Percentiles rank a stretch among this genome's conserved stretches.
These are phyloP conservation scores for Neocatenulostroma microsporum DNA, from an alignment of 2,329 filamentous ascomycete species.

Conservation along the genomic window DNA sequence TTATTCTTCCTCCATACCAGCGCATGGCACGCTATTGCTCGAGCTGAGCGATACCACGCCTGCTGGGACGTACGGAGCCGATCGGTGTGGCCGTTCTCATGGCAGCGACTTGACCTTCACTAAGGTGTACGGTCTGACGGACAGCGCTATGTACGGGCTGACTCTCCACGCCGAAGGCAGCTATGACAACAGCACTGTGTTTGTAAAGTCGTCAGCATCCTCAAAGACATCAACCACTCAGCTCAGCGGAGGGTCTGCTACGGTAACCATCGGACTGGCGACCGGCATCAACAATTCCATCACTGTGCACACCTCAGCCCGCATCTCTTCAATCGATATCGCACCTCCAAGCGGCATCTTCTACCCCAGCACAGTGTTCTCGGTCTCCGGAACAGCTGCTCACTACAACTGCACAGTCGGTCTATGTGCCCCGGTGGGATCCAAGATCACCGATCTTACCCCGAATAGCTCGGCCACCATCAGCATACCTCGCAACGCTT, in stretches of 20 bases:
- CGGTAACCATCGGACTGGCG: constrained; percentile 13
- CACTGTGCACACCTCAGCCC: constrained; percentile 13
- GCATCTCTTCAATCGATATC: constrained; percentile 20
- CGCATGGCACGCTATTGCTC: too few relatives aligned
- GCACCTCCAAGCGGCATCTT: constrained; percentile 28
- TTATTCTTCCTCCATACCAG: too few relatives aligned
- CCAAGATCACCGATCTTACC: constrained; percentile 37
- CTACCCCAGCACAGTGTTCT: constrained; percentile 35
- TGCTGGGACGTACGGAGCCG: constrained; percentile 18
- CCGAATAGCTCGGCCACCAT: constrained; percentile 27
- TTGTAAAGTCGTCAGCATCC: neutral
- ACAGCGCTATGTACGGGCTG: constrained; percentile 23
- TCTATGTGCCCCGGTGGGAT: constrained; percentile 38
- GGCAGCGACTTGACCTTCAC: constrained; percentile 1
- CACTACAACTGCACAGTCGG: constrained; percentile 30
- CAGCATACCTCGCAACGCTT: constrained; percentile 27
- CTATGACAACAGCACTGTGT: neutral
- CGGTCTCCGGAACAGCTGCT: constrained; percentile 30
- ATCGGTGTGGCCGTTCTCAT: constrained; percentile 13
- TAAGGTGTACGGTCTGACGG: constrained; percentile 25
- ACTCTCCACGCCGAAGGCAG: constrained; percentile 14
- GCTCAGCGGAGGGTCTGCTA: neutral
- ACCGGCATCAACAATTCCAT: constrained; percentile 24
- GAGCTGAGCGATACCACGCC: constrained; percentile 22
- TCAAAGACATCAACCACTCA: neutral